Percentiles rank a stretch among this genome's conserved stretches.
Evolutionary conservation across 208 protist species (phyloP).

Genomic region (Trypanosoma scelopori): DNA sequence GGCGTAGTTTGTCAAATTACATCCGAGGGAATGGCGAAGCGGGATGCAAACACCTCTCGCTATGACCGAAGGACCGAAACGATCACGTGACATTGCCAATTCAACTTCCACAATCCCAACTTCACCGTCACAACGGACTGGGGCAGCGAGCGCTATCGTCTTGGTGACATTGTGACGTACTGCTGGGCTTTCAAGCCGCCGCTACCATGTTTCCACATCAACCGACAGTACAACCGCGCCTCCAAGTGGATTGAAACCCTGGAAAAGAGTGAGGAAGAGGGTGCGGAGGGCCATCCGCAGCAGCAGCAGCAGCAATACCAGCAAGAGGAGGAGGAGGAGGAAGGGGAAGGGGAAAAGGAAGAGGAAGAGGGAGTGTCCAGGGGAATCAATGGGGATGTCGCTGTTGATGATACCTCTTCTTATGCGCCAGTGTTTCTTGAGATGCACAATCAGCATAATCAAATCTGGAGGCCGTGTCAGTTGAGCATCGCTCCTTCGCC

Average conservation of each 20-base stretch:
- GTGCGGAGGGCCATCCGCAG: neutral
- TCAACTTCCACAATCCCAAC: slow-evolving; percentile 51
- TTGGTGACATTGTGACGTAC: slow-evolving; percentile 69
- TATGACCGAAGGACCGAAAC: slow-evolving; percentile 71
- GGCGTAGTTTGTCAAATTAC: slow-evolving; percentile 88
- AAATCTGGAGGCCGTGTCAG: slow-evolving; percentile 17
- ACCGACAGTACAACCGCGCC: slow-evolving; percentile 73
- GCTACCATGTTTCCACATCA: slow-evolving; percentile 78
- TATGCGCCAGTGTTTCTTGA: slow-evolving; percentile 13
- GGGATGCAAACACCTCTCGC: slow-evolving; percentile 77
- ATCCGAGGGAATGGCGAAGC: slow-evolving; percentile 83
- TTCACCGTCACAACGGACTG: slow-evolving; percentile 71
- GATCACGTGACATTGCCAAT: slow-evolving; percentile 83
- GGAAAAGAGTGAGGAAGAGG: slow-evolving; percentile 8
- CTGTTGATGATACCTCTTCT: neutral
- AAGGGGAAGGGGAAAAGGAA: neutral
- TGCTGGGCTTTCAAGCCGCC: slow-evolving; percentile 74
- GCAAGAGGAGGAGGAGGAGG: neutral
- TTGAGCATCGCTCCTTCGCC: slow-evolving; percentile 25
- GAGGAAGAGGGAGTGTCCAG: neutral
- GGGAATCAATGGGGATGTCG: neutral
- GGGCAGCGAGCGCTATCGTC: slow-evolving; percentile 72
- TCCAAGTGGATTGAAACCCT: slow-evolving; percentile 43
- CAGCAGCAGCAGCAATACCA: slow-evolving; percentile 3
- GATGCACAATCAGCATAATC: neutral